phyloP scores from a whole-genome alignment of 1,139 yeast genomes.

The Meyerozyma elateridarum region DNA sequence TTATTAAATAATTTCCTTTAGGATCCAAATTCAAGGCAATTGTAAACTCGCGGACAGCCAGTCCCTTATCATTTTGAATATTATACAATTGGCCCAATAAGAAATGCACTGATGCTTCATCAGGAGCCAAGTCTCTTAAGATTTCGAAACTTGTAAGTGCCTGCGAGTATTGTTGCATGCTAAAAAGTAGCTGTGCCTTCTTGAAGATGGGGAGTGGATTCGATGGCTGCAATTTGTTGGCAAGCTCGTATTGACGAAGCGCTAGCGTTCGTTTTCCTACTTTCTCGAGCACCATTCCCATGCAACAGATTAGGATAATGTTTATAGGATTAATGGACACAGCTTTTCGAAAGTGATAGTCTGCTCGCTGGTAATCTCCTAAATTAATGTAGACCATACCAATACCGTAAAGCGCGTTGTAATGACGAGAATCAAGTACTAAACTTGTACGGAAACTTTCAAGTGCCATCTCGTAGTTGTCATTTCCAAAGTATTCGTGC shows the following conservation, averaged over 20 bases:
- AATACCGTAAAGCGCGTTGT: constrained; percentile 92
- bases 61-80: constrained; percentile 65
- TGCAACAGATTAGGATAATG: constrained; percentile 84
- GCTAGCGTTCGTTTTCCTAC: constrained; percentile 68
- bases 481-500: constrained; percentile 85
- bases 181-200: constrained; percentile 75
- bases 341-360: constrained; percentile 83
- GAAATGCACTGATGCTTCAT: constrained; percentile 91
- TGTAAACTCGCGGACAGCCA: constrained; percentile 83
- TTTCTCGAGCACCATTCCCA: constrained; percentile 90
- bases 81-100: constrained; percentile 83
- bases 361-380: constrained; percentile 82
- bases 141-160: constrained; percentile 74
- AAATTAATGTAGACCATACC: constrained; percentile 91
- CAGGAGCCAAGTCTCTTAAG: constrained; percentile 76
- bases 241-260: constrained; percentile 75
- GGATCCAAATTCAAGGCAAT: constrained; percentile 91
- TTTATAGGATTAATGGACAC: constrained; percentile 86
- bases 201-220: constrained; percentile 87
- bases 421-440: constrained; percentile 74
- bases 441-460: constrained; percentile 80
- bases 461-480: constrained; percentile 86
- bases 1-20: constrained; percentile 81
- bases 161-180: constrained; percentile 63
- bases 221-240: constrained; percentile 78